phyloP scores from a whole-genome alignment of 805 yeast genomes.

The Monosporozyma yasuniensis region DNA sequence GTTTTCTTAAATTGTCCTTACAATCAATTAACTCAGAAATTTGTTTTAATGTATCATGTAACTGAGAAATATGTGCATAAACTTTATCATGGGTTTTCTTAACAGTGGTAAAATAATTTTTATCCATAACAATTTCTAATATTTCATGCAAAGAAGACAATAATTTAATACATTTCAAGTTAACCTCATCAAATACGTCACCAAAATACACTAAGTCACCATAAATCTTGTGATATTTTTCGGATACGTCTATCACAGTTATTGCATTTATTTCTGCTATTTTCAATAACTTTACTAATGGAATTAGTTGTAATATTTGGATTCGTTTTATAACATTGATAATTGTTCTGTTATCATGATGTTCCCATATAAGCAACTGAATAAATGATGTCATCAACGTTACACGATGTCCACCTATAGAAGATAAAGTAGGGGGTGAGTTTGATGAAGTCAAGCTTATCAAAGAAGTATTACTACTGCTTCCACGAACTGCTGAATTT shows the following conservation, averaged over 20 bases:
- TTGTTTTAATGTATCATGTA: constrained; percentile 7
- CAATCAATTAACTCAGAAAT: background rate
- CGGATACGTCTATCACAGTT: constrained; percentile 11
- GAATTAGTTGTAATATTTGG: constrained; percentile 28
- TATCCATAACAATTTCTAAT: constrained; percentile 9
- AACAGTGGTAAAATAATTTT: background rate
- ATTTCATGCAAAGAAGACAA: constrained; percentile 15
- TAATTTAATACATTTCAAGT: constrained; percentile 10
- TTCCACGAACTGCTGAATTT: background rate
- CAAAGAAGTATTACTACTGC: background rate
- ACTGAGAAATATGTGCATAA: constrained; percentile 7
- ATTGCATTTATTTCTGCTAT: background rate
- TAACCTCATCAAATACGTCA: constrained; percentile 22
- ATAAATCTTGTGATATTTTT: constrained; percentile 26
- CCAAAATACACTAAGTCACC: constrained; percentile 29
- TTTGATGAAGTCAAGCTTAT: background rate
- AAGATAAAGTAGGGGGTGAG: background rate
- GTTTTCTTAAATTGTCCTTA: constrained; percentile 6
- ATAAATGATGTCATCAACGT: constrained; percentile 14
- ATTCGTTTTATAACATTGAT: constrained; percentile 24
- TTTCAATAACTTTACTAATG: constrained; percentile 10
- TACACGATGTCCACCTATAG: background rate
- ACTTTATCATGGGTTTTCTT: constrained; percentile 1
- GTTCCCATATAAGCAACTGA: constrained; percentile 13
- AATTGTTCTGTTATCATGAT: constrained; percentile 25